Conservation (phyloP, 768 basidiomycete species). For the Nidula microcarpa region DNA sequence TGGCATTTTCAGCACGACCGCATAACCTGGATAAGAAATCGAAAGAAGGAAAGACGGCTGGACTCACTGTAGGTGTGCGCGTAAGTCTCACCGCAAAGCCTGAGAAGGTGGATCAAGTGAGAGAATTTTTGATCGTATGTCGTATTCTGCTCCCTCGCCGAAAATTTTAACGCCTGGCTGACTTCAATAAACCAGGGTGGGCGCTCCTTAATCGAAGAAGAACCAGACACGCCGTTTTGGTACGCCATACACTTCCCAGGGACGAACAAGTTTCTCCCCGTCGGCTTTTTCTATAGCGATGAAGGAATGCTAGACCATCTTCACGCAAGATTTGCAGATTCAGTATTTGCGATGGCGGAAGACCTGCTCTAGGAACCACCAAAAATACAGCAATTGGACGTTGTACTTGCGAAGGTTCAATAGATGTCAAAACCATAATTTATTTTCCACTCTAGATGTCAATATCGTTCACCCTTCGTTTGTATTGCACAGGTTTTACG, state of each 20-base stretch:
- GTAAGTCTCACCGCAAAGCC: slow-evolving; percentile 31
- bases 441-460: too few species aligned
- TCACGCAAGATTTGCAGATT: slow-evolving; percentile 27
- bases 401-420: slow-evolving; percentile 25
- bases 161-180: not conserved
- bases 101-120: slow-evolving; percentile 27
- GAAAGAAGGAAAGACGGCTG: slow-evolving; percentile 14
- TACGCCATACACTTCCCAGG: slow-evolving; percentile 34
- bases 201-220: slow-evolving; percentile 27
- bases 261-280: slow-evolving; percentile 29
- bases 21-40: not conserved
- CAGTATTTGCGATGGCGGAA: slow-evolving; percentile 26
- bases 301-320: slow-evolving; percentile 28
- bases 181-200: slow-evolving; percentile 16
- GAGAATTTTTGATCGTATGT: slow-evolving; percentile 31
- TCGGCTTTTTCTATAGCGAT: slow-evolving; percentile 32
- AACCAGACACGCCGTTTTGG: slow-evolving; percentile 29
- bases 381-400: slow-evolving; percentile 25
- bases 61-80: slow-evolving; percentile 23
- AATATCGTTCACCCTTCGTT: too few species aligned
- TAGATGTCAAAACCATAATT: too few species aligned
- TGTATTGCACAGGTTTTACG: too few species aligned
- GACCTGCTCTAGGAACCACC: slow-evolving; percentile 23
- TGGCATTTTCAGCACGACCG: slow-evolving; percentile 18
- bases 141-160: slow-evolving; percentile 1